These are phyloP conservation scores for Rubia tinctorum DNA, from an alignment of 305 asterid species.

Conservation along the genomic window DNA sequence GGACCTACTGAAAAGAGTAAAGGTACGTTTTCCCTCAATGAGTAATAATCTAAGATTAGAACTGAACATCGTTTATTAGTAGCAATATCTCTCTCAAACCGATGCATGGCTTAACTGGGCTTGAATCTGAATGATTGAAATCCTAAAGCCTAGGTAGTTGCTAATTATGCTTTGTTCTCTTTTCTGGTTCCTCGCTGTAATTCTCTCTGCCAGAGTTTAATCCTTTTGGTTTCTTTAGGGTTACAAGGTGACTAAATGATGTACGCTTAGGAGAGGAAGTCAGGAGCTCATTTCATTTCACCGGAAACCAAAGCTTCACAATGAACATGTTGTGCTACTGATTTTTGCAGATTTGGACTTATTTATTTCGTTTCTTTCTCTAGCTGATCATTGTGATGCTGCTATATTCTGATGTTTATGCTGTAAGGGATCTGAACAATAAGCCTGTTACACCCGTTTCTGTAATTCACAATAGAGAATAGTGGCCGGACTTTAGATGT, in stretches of 20 bases:
- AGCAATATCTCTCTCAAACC: background rate
- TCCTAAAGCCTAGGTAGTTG: background rate
- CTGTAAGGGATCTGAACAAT: too few species aligned
- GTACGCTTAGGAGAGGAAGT: background rate
- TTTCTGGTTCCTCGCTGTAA: background rate
- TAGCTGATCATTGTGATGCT: background rate
- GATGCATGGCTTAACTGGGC: too few species aligned
- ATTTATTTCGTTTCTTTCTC: background rate
- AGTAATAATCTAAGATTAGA: background rate
- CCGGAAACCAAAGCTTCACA: background rate
- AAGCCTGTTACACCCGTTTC: too few species aligned
- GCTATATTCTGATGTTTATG: too few species aligned
- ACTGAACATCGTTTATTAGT: background rate
- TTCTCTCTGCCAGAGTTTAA: background rate
- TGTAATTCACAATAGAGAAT: too few species aligned
- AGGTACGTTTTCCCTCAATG: slow-evolving; percentile 32
- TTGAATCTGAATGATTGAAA: background rate
- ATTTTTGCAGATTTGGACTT: too few species aligned
- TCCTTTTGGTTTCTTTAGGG: slow-evolving; percentile 38
- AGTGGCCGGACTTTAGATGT: too few species aligned
- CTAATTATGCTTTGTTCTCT: too few species aligned
- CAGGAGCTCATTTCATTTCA: background rate
- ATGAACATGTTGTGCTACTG: background rate
- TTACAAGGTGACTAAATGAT: slow-evolving; percentile 54
- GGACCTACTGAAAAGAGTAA: slow-evolving; percentile 70